Conservation (phyloP, 805 yeast genomes). For the Ogataea trehaloabstinens region DNA sequence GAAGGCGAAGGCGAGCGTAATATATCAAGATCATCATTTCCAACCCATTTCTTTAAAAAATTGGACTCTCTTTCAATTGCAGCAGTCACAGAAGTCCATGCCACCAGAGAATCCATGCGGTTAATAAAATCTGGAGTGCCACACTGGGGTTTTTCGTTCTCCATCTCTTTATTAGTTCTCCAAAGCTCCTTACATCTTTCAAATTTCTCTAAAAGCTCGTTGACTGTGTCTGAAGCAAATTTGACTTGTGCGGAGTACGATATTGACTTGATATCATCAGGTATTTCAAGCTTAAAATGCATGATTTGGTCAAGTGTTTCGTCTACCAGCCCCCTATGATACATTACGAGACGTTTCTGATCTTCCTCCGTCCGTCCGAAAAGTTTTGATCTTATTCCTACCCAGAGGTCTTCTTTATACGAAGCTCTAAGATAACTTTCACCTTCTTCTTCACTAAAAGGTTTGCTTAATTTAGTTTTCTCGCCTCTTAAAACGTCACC, state of each 20-base stretch:
- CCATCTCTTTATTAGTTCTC: conserved; percentile 78
- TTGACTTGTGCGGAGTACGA: conserved; percentile 25
- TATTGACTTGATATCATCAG: conserved; percentile 22
- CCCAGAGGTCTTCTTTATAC: conserved; percentile 77
- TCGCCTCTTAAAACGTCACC: conserved; percentile 94
- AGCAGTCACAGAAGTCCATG: conserved; percentile 78
- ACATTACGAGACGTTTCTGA: conserved; percentile 66
- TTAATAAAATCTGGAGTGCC: conserved; percentile 60
- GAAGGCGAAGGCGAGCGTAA: conserved; percentile 28
- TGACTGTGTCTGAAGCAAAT: conserved; percentile 50
- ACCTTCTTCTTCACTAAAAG: conserved; percentile 36
- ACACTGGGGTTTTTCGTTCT: conserved; percentile 70
- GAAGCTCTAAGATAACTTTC: conserved; percentile 53
- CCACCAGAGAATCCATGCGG: conserved; percentile 71
- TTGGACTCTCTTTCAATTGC: conserved; percentile 63
- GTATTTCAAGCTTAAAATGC: conserved; percentile 56
- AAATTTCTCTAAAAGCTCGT: conserved; percentile 53
- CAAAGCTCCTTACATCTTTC: conserved; percentile 73
- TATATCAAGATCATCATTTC: conserved; percentile 75
- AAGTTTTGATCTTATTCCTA: conserved; percentile 79
- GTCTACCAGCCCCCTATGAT: conserved; percentile 70
- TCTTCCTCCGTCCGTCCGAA: conserved; percentile 79
- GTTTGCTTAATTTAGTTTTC: conserved; percentile 69
- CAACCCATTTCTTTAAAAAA: conserved; percentile 75
- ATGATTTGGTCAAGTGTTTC: conserved; percentile 66